Percentiles rank a stretch among this genome's conserved stretches.
Conservation (phyloP, 2,329 filamentous ascomycete genomes). For the Orbilia oligospora region DNA sequence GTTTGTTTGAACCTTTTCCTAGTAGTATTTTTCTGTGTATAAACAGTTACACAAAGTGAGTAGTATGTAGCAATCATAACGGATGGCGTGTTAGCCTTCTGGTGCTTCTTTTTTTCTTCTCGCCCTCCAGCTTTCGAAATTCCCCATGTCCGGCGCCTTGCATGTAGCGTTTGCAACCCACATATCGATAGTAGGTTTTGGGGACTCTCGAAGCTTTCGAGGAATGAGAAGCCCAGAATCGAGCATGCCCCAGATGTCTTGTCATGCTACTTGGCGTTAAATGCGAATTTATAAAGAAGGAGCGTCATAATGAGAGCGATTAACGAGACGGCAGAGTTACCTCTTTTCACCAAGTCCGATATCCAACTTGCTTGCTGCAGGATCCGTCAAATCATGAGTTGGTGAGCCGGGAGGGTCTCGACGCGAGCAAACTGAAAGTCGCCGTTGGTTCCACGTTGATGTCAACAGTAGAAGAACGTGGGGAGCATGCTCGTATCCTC, state of each 20-base stretch:
- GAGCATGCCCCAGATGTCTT: slow-evolving; percentile 37
- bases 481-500: slow-evolving; percentile 21
- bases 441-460: slow-evolving; percentile 47
- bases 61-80: neutral
- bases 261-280: slow-evolving; percentile 19
- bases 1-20: neutral
- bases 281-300: slow-evolving; percentile 32
- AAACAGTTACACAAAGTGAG: slow-evolving; percentile 32
- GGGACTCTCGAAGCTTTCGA: slow-evolving; percentile 17
- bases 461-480: slow-evolving; percentile 25
- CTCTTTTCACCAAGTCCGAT: slow-evolving; percentile 23
- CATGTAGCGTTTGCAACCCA: slow-evolving; percentile 37
- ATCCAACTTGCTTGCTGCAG: slow-evolving; percentile 1
- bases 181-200: neutral
- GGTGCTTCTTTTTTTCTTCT: neutral
- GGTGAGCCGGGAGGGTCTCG: neutral
- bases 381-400: neutral
- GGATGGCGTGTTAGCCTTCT: slow-evolving; percentile 23
- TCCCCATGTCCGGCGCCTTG: slow-evolving; percentile 18
- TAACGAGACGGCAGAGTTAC: slow-evolving; percentile 49
- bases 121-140: neutral
- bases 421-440: slow-evolving; percentile 52
- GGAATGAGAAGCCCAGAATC: slow-evolving; percentile 47
- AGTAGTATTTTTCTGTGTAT: slow-evolving; percentile 2
- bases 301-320: slow-evolving; percentile 19